These are phyloP conservation scores for Botrytis porri DNA, from an alignment of 2,329 filamentous ascomycete species.

Conservation along the genomic window DNA sequence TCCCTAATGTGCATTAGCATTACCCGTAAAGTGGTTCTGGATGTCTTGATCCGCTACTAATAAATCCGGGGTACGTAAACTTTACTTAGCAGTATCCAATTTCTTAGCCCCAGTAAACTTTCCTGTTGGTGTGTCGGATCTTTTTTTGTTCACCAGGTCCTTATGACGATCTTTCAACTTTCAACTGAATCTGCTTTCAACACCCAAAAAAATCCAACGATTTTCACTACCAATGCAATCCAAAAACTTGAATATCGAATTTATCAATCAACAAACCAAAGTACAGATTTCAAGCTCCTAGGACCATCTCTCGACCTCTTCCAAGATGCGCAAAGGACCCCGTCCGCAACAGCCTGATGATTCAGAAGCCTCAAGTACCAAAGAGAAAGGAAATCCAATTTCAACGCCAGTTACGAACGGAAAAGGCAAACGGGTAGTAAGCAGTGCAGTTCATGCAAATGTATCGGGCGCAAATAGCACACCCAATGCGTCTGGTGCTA, in stretches of 20 bases:
- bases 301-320: not conserved
- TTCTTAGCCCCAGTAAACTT: not conserved
- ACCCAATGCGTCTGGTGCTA: constrained; percentile 21
- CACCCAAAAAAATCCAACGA: not conserved
- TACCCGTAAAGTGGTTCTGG: constrained; percentile 6
- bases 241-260: not conserved
- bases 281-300: not conserved
- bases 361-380: constrained; percentile 40
- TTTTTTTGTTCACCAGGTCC: constrained; percentile 6
- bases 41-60: not conserved
- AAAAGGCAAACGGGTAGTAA: constrained; percentile 35
- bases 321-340: constrained; percentile 25
- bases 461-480: constrained; percentile 36
- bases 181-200: not conserved
- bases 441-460: constrained; percentile 23
- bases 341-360: constrained; percentile 37
- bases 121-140: not conserved
- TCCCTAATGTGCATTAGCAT: not conserved
- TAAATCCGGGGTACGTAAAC: constrained; percentile 5
- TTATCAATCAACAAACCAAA: not conserved
- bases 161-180: constrained; percentile 7
- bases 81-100: not conserved
- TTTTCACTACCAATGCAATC: not conserved
- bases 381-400: constrained; percentile 35
- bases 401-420: constrained; percentile 29